phyloP scores from a whole-genome alignment of 1,284 basidiomycete genomes.

The Papiliotrema flavescens region DNA sequence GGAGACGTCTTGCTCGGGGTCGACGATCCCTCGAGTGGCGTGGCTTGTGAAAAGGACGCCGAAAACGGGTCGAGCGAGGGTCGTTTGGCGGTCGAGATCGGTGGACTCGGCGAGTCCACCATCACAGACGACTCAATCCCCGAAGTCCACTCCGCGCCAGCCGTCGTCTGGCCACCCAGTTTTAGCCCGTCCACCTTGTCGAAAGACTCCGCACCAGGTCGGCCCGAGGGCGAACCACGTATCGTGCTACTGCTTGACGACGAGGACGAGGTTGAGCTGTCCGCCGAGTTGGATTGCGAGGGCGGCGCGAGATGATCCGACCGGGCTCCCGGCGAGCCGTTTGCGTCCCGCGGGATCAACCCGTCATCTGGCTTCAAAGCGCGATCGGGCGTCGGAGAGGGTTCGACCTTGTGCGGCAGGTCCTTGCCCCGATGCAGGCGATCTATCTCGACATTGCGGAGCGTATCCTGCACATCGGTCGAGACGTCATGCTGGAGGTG shows the following conservation, averaged over 20 bases:
- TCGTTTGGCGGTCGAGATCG: not conserved
- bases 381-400: constrained; percentile 3
- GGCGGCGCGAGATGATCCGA: no score
- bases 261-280: not conserved
- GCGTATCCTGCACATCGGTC: constrained; percentile 37
- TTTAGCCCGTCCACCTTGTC: constrained; percentile 8
- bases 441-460: constrained; percentile 26
- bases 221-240: not conserved
- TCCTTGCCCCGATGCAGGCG: constrained; percentile 18
- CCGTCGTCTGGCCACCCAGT: not conserved
- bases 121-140: not conserved
- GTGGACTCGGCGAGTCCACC: not conserved
- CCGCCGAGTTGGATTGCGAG: not conserved
- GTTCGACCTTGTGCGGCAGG: constrained; percentile 18
- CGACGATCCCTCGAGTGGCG: not conserved
- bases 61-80: not conserved
- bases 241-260: not conserved
- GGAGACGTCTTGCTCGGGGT: not conserved
- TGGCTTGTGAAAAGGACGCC: not conserved
- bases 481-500: constrained; percentile 32
- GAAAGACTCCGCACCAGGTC: constrained; percentile 4
- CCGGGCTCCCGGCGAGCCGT: no score
- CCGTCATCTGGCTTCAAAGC: not conserved
- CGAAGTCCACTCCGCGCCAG: not conserved
- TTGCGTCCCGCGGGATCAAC: not conserved